These are phyloP conservation scores for Periconia sp. DNA, from an alignment of 2,329 filamentous ascomycete species.

Conservation along the genomic window DNA sequence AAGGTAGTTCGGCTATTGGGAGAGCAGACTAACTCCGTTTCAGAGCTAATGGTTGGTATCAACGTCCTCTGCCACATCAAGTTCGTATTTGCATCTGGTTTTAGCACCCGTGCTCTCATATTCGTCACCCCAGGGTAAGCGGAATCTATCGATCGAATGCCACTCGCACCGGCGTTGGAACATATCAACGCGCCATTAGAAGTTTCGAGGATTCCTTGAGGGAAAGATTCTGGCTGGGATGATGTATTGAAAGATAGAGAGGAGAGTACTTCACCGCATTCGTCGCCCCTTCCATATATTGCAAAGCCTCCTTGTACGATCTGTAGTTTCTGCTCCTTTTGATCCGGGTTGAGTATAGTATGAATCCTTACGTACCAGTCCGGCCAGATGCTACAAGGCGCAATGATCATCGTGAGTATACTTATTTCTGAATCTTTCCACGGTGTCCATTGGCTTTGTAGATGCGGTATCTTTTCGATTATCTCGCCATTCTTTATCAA, in stretches of 20 bases:
- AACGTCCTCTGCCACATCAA: slow-evolving; percentile 42
- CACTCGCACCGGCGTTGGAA: slow-evolving; percentile 36
- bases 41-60: slow-evolving; percentile 28
- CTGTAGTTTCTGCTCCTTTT: slow-evolving; percentile 1
- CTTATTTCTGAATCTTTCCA: slow-evolving; percentile 35
- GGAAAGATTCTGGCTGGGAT: no score
- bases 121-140: background rate
- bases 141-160: slow-evolving; percentile 20
- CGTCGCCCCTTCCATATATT: slow-evolving; percentile 31
- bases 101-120: slow-evolving; percentile 23
- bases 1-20: no score
- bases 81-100: slow-evolving; percentile 45
- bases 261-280: slow-evolving; percentile 26
- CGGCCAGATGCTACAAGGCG: slow-evolving; percentile 32
- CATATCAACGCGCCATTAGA: slow-evolving; percentile 20
- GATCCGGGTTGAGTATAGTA: slow-evolving; percentile 16
- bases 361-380: slow-evolving; percentile 39
- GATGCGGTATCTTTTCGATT: slow-evolving; percentile 13
- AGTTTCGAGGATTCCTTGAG: slow-evolving; percentile 25
- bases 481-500: slow-evolving; percentile 4
- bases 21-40: slow-evolving; percentile 15
- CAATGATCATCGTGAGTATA: slow-evolving; percentile 28
- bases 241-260: background rate
- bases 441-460: slow-evolving; percentile 34
- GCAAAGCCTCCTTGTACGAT: slow-evolving; percentile 37